Evolutionary conservation across 345 rosid species (phyloP).

Genomic region (Lepidium sativum): DNA sequence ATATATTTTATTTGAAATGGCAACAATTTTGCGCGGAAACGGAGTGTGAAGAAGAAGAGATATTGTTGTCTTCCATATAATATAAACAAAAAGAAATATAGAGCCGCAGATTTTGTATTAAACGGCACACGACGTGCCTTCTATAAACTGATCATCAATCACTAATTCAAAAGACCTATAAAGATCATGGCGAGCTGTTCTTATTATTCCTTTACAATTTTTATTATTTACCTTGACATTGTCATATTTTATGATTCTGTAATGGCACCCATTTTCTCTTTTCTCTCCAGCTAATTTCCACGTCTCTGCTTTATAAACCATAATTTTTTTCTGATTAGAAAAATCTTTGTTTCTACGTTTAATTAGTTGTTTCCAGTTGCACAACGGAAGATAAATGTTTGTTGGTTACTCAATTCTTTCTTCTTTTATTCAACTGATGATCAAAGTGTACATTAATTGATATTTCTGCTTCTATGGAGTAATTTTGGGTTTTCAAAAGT

Average conservation of each 20-base stretch:
- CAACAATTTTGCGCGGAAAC: too few species aligned
- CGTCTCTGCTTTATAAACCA: background rate
- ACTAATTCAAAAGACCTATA: background rate
- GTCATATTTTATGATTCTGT: slow-evolving; percentile 1
- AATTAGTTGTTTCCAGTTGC: slow-evolving; percentile 17
- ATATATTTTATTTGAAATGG: too few species aligned
- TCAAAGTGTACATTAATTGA: background rate
- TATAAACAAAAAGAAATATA: background rate
- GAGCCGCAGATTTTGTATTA: background rate
- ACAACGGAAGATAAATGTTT: background rate
- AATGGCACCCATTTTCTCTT: slow-evolving; percentile 22
- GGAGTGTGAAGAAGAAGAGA: too few species aligned
- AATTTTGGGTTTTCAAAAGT: background rate
- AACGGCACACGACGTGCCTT: slow-evolving; percentile 25
- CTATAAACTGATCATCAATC: background rate
- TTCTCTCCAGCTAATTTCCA: slow-evolving; percentile 16
- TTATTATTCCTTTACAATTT: background rate
- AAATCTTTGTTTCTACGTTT: background rate
- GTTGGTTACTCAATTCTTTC: background rate
- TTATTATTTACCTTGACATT: slow-evolving; percentile 4
- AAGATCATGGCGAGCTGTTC: slow-evolving; percentile 16
- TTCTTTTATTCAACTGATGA: slow-evolving; percentile 1
- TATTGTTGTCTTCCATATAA: too few species aligned
- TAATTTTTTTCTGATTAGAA: background rate
- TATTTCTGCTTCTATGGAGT: background rate